phyloP scores from a whole-genome alignment of 1,139 yeast genomes.

The Kodamaea anthophila region DNA sequence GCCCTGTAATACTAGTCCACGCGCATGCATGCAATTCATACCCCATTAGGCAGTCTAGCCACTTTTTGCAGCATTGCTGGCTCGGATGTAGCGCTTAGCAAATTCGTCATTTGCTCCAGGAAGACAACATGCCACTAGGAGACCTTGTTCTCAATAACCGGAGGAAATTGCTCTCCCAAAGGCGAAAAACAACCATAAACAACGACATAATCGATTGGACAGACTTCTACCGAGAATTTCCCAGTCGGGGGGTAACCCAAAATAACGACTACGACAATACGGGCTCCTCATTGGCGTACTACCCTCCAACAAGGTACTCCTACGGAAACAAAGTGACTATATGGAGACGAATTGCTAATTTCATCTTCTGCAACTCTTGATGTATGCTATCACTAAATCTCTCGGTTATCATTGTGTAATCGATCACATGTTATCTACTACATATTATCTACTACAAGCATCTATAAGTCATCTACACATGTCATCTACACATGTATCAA shows the following conservation, averaged over 20 bases:
- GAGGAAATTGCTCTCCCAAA: constrained; percentile 4
- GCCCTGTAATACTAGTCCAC: not conserved
- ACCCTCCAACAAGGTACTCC: not conserved
- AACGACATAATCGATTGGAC: too few species aligned
- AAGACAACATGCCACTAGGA: too few species aligned
- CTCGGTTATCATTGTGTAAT: too few species aligned
- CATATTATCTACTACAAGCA: too few species aligned
- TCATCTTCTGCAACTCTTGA: constrained; percentile 3
- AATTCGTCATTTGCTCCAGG: too few species aligned
- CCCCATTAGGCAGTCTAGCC: constrained; percentile 1
- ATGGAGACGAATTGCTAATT: constrained; percentile 4
- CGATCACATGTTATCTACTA: too few species aligned
- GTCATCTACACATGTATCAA: too few species aligned
- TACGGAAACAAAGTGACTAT: constrained; percentile 1
- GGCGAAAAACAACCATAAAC: not conserved
- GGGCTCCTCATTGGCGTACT: not conserved
- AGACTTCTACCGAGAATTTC: too few species aligned
- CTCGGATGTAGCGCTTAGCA: constrained; percentile 2
- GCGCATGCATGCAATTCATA: not conserved
- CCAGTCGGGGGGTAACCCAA: too few species aligned
- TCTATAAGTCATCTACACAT: too few species aligned
- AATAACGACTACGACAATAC: too few species aligned
- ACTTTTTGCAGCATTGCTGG: constrained; percentile 1
- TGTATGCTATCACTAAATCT: too few species aligned
- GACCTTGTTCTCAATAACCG: constrained; percentile 10